Evolutionary conservation across 768 basidiomycete genomes (phyloP).

Genomic region (Boletus vermiculosoides): DNA sequence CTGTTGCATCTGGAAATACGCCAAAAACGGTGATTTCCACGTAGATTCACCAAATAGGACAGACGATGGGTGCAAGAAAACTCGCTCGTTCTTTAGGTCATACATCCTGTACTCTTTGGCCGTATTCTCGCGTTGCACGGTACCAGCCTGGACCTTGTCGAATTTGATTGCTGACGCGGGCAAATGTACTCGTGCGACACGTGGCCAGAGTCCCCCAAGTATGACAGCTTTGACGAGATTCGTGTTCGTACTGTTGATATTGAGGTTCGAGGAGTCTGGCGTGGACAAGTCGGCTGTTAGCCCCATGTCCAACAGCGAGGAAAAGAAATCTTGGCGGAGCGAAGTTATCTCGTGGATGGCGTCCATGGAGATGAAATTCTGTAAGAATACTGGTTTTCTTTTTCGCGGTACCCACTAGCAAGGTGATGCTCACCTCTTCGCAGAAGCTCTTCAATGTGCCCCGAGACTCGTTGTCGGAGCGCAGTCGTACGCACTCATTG

Average conservation of each 20-base stretch:
- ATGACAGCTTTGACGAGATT: slow-evolving; percentile 84
- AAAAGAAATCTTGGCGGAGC: slow-evolving; percentile 74
- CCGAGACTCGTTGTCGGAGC: slow-evolving; percentile 48
- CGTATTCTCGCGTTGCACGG: slow-evolving; percentile 79
- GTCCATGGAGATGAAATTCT: slow-evolving; percentile 82
- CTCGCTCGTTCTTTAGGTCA: slow-evolving; percentile 60
- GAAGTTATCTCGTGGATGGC: slow-evolving; percentile 76
- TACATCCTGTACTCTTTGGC: slow-evolving; percentile 84
- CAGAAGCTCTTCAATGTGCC: slow-evolving; percentile 57
- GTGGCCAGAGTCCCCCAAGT: slow-evolving; percentile 85
- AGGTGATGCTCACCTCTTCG: slow-evolving; percentile 50
- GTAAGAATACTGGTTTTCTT: not conserved
- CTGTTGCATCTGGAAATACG: slow-evolving; percentile 80
- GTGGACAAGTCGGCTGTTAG: slow-evolving; percentile 53
- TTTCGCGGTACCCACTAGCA: not conserved
- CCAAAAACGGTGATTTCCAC: slow-evolving; percentile 78
- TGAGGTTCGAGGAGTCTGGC: slow-evolving; percentile 52
- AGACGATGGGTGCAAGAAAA: slow-evolving; percentile 83
- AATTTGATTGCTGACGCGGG: slow-evolving; percentile 77
- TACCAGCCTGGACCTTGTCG: slow-evolving; percentile 80
- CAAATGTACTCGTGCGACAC: slow-evolving; percentile 72
- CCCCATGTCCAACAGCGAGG: slow-evolving; percentile 66
- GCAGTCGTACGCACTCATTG: slow-evolving; percentile 54
- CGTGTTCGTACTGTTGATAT: slow-evolving; percentile 59
- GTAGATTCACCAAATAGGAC: slow-evolving; percentile 68